Evolutionary conservation across 176 grass and related monocot genomes (phyloP), one percentile per base, ranked within the genome.

Genomic region (Alopecurus myosuroides): DNA sequence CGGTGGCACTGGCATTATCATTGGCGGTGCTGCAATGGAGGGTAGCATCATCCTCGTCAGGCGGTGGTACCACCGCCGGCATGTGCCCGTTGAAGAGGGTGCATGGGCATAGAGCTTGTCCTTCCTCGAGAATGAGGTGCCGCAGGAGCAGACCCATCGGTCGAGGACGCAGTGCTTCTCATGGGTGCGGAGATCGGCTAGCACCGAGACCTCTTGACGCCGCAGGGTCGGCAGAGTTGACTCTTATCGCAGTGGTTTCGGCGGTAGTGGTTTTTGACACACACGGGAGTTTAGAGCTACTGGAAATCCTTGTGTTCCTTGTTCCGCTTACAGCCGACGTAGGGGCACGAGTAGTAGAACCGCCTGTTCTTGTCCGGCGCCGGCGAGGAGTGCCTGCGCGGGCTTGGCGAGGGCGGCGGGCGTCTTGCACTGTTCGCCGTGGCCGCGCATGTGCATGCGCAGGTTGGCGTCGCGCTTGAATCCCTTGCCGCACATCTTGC

Each of bases 381-480:
- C 33, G 57, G 12, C 8, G 58, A 3, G 4, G 78, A 4, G 5
- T 39, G 29, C 17, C 50, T n/a, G n/a, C n/a, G n/a, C 45, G 14
- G 89, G 91, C 72, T 84, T n/a, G n/a, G 91, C 92, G 46, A 98
- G 91, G 34, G 91, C 84, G 3, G 91, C 89, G 23, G 92, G 77
- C 10, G 86, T 87, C 83, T 92, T 96, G 93, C 92, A 96, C 83
- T 87, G 85, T 20, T 96, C 88, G 35, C 93, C 97, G 64, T 99
- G 97, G 56, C 91, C 97, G 42, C 97, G 88, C 97, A 99, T 99
- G 93, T 99, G 97, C 97, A 99, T 99, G 14, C 91, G 87, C 84
- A 99, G 89, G 89, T 99, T 99, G 62, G 97, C 97, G 63, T 99
- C 97, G 63, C 97, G 97, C 93, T 99, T 99, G 91, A 99, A 99